Evolutionary conservation across 2,329 filamentous ascomycete genomes (phyloP).

Genomic region (Aspergillus calidoustus): DNA sequence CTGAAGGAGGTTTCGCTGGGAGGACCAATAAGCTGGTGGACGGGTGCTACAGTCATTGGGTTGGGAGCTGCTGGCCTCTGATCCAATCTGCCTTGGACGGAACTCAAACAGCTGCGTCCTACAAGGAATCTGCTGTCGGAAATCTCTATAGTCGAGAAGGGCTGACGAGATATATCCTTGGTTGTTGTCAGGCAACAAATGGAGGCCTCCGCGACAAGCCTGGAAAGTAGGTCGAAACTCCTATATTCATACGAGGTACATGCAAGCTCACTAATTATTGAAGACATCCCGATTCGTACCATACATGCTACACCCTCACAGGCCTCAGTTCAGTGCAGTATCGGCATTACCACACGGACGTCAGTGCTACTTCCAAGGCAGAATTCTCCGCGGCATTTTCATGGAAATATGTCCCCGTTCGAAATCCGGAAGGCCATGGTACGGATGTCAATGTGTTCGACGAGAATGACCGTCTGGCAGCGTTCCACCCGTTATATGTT

Average conservation of each 20-base stretch:
- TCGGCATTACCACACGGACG: constrained; percentile 53
- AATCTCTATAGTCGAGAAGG: constrained; percentile 79
- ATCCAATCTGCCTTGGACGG: constrained; percentile 77
- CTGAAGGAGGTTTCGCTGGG: constrained; percentile 90
- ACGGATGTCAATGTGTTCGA: constrained; percentile 68
- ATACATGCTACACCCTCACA: constrained; percentile 88
- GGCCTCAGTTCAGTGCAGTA: constrained; percentile 85
- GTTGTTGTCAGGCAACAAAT: constrained; percentile 77
- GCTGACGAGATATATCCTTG: constrained; percentile 84
- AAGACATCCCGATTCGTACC: constrained; percentile 83
- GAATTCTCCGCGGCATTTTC: constrained; percentile 44
- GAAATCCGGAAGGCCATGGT: constrained; percentile 53
- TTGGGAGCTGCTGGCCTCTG: constrained; percentile 91
- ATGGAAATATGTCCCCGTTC: constrained; percentile 45
- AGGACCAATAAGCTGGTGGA: constrained; percentile 98
- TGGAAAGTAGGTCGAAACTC: constrained; percentile 67
- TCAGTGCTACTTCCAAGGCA: constrained; percentile 35
- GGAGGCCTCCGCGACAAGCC: constrained; percentile 95
- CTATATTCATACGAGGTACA: background rate
- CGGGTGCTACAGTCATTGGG: constrained; percentile 98
- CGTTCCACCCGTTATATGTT: constrained; percentile 83
- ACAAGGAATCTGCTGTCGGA: constrained; percentile 30
- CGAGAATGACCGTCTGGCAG: constrained; percentile 68
- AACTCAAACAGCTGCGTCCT: constrained; percentile 39
- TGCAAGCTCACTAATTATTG: constrained; percentile 25